Base-by-base conservation (phyloP, 129 eudicot species). In the Centella asiatica region DNA sequence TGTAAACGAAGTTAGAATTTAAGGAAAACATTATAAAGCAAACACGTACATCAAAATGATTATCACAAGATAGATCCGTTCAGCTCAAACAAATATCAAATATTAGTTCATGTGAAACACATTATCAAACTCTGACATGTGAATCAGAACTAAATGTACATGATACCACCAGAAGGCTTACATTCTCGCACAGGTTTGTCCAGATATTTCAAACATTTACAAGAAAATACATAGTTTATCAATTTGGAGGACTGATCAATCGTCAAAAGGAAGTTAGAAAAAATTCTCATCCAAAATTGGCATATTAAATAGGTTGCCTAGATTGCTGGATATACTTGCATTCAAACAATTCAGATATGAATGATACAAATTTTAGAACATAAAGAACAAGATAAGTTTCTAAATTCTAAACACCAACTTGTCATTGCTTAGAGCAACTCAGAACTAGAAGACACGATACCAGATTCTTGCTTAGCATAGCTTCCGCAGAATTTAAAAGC, bases 381-480 rank as follows among this genome's bases (percentile, higher is more conserved):
- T 18, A 18, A 18, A 31, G 60, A 56, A 36, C 61, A 56, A 2
- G 12, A 56, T 17, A 32, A 56, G 17, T 37, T 37, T 37, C 42
- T 37, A 13, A 37, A 54, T 7, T 18, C 23, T 28, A 42, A 28
- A 48, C 18, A 9, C 55, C 9, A 50, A 60, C 51, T 6, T 66
- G n/a, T 66, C 37, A 47, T 48, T 66, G 60, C 64, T 57, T 39
- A 59, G 18, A 32, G 62, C 2, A 33, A 55, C 18, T 22, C 44
- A n/a, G 36, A 47, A 60, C 13, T 4, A 24, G 42, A 19, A 45
- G 27, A 57, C 34, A 10, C 28, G 44, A 56, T 76, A 92, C 98
- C 83, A 92, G 69, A 73, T 85, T 78, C 77, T 93, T 93, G 88
- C 99, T 87, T 52, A 93, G 76, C 27, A 72, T 59, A 66, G 99